phyloP scores from a whole-genome alignment of 2,329 filamentous ascomycete species.

The Epichloe coenophiala region DNA sequence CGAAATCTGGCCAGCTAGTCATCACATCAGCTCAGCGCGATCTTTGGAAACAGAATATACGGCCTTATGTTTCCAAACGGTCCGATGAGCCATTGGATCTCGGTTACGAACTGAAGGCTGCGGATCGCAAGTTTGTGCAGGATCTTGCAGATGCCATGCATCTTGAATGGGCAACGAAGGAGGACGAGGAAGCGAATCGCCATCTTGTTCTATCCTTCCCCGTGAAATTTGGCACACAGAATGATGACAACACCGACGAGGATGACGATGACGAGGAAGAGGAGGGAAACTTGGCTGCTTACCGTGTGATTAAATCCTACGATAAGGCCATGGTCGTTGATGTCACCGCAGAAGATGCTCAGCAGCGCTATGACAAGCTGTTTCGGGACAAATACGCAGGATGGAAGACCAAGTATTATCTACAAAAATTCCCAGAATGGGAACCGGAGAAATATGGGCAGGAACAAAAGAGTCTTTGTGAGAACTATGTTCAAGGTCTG shows the following conservation, averaged over 20 bases:
- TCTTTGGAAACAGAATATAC: conserved; percentile 67
- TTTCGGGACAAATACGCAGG: conserved; percentile 82
- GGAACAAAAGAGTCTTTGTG: conserved; percentile 68
- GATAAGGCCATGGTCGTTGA: conserved; percentile 83
- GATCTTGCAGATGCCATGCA: conserved; percentile 57
- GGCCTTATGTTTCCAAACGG: conserved; percentile 66
- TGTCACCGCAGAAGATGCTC: conserved; percentile 62
- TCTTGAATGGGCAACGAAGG: conserved; percentile 43
- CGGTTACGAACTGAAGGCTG: conserved; percentile 57
- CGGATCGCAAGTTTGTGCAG: conserved; percentile 86
- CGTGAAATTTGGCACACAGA: conserved; percentile 39
- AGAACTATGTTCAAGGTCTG: conserved; percentile 94
- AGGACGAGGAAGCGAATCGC: conserved; percentile 41
- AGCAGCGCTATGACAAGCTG: conserved; percentile 64
- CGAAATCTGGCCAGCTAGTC: conserved; percentile 47
- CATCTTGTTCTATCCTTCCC: conserved; percentile 39
- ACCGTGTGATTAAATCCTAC: conserved; percentile 77
- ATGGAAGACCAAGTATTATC: conserved; percentile 94
- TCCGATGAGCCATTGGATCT: conserved; percentile 56
- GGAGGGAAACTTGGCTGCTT: conserved; percentile 73
- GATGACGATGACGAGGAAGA: conserved; percentile 37
- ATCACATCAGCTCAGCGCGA: conserved; percentile 71
- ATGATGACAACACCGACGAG: conserved; percentile 25
- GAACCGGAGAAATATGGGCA: conserved; percentile 58
- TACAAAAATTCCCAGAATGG: conserved; percentile 79